Conservation (phyloP, 2,329 filamentous ascomycete species). For the Alternaria sp. region DNA sequence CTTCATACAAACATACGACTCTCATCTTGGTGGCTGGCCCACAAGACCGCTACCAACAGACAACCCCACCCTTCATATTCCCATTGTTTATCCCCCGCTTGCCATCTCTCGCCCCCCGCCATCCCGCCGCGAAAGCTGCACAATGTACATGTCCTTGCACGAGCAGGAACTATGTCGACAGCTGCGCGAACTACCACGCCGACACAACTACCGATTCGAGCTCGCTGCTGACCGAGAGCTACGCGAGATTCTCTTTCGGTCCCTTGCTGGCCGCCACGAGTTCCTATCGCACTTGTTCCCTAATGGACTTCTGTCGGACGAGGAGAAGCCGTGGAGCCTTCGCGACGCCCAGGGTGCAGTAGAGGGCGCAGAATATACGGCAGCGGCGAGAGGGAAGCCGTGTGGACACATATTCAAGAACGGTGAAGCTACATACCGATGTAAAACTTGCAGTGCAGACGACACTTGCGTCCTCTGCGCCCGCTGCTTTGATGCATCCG, state of each 20-base stretch:
- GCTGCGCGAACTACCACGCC: constrained; percentile 77
- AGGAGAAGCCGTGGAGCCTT: constrained; percentile 74
- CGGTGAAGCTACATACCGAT: constrained; percentile 92
- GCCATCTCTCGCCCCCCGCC: constrained; percentile 19
- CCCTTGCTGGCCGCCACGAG: constrained; percentile 77
- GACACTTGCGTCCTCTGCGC: constrained; percentile 96
- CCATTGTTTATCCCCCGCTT: constrained; percentile 1
- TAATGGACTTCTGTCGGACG: constrained; percentile 67
- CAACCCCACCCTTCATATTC: not conserved
- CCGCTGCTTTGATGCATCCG: constrained; percentile 92
- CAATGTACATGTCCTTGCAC: constrained; percentile 60
- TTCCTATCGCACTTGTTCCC: constrained; percentile 85
- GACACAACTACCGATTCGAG: constrained; percentile 78
- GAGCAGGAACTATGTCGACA: constrained; percentile 86
- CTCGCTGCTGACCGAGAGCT: constrained; percentile 75
- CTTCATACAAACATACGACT: constrained; percentile 7
- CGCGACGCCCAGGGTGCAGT: constrained; percentile 89
- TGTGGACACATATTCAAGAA: constrained; percentile 97
- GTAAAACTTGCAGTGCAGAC: constrained; percentile 91
- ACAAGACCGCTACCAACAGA: constrained; percentile 17
- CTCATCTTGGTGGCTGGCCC: constrained; percentile 30
- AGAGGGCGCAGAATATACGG: constrained; percentile 93
- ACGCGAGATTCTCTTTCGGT: constrained; percentile 82
- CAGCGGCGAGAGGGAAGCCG: constrained; percentile 87
- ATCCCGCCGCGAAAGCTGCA: constrained; percentile 30